Base-by-base conservation (phyloP, 2,329 filamentous ascomycete species). In the Monilinia aucupariae region DNA sequence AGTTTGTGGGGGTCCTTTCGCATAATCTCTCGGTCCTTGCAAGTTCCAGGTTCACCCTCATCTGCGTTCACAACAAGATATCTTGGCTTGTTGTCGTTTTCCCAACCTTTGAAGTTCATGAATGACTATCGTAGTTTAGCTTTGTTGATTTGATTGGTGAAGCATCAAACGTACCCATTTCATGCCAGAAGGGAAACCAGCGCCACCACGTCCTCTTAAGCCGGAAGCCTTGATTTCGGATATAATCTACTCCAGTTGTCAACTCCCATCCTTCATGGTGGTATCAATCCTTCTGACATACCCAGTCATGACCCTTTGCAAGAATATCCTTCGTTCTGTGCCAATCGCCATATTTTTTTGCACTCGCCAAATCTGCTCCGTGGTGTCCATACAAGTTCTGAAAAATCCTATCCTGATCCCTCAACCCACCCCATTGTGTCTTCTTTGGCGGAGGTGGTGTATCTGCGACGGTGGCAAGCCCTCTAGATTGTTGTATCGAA, bases 31-130 rank as follows among this genome's bases (percentile, higher is more conserved):
- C 94, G 89, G 78, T 99, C 94, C 82, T 99, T 99, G 87, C 94
- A 99, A 61, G 94, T 99, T 77, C 94, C 94, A 37, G 94, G 94
- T 79, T 99, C 94, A 74, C 94, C 94, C 81, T 99, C 94, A 77
- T 99, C 94, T 70, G 94, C 94, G 75, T 99, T 99, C 80, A 99
- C 91, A 66, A 99, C 93, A 62, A 99, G 82, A 75, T 99, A 99
- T 74, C 94, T 88, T 69, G 94, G 94, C 79, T 96, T 96, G 72
- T 78, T 89, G 77, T 97, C 94, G 80, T 99, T 96, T 74, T 99
- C 93, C 94, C 94, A 99, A 73, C 92, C 94, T 80, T 97, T 97
- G 83, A 93, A 92, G 83, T 99, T 99, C 94, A 99, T 99, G 79
- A 99, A 99, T 56, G 92, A 97, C 92, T 96, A 74, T 49, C 39